A percentile compares a stretch with the other conserved stretches of the same genome.
These are phyloP conservation scores for Chara braunii DNA, from an alignment of 139 green algal species.

Conservation along the genomic window DNA sequence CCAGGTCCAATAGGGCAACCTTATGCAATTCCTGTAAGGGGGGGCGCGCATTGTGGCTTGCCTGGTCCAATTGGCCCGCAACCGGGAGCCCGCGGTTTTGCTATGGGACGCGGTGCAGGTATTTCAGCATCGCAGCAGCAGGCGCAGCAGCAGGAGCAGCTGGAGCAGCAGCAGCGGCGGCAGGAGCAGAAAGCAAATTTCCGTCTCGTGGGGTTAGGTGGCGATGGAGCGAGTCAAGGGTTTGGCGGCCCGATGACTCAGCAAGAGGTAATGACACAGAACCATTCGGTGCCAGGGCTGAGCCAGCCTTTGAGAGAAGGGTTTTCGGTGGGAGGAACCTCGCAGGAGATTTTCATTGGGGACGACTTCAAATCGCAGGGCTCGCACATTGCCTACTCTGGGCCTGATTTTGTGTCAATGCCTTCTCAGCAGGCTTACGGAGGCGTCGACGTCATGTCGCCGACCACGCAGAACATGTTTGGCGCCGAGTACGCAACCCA, in stretches of 20 bases:
- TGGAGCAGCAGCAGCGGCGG: no score
- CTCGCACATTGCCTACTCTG: conserved; percentile 18
- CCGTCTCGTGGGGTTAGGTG: no score
- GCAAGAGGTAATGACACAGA: no score
- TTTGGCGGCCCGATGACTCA: no score
- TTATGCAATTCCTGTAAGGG: conserved; percentile 23
- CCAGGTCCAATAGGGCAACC: conserved; percentile 7
- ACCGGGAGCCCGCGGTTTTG: conserved; percentile 13
- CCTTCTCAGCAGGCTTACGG: neutral
- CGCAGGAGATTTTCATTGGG: conserved; percentile 16
- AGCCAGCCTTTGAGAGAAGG: conserved; percentile 2
- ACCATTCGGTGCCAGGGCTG: no score
- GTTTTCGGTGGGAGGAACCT: conserved; percentile 16
- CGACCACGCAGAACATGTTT: neutral
- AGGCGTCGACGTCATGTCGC: neutral
- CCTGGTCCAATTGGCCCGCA: conserved; percentile 15
- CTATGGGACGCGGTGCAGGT: conserved; percentile 7
- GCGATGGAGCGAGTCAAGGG: no score
- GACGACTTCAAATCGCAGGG: conserved; percentile 36
- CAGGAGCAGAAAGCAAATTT: no score
- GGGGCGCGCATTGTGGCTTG: neutral
- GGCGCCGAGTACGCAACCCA: conserved; percentile 3
- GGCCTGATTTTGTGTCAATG: neutral
- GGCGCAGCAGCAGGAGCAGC: no score
- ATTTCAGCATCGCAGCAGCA: no score